Evolutionary conservation across 768 basidiomycete genomes (phyloP).

Genomic region (Lactifluus pinguis): DNA sequence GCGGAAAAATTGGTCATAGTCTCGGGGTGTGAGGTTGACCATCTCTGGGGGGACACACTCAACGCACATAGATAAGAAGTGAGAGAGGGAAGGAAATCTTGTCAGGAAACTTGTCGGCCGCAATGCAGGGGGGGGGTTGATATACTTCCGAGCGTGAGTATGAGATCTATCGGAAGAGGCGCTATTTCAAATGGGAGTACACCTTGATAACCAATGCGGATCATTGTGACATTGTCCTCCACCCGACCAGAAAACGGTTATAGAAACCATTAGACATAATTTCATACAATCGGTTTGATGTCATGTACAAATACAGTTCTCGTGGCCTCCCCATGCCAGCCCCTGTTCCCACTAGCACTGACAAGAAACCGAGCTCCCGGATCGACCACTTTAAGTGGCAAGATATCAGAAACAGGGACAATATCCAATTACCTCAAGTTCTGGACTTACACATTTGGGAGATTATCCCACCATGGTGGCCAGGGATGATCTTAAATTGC

Average conservation of each 20-base stretch:
- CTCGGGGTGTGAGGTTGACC: conserved; percentile 27
- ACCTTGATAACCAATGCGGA: neutral
- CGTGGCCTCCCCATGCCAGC: conserved; percentile 89
- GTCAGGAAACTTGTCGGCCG: neutral
- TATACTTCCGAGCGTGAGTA: conserved; percentile 17
- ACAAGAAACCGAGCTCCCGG: conserved; percentile 76
- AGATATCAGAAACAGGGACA: conserved; percentile 11
- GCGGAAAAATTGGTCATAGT: conserved; percentile 47
- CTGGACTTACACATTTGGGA: conserved; percentile 81
- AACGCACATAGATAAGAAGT: conserved; percentile 25
- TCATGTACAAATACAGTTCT: conserved; percentile 88
- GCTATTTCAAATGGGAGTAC: conserved; percentile 16
- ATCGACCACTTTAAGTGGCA: conserved; percentile 67
- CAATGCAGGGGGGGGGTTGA: conserved; percentile 3
- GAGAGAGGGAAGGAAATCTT: neutral
- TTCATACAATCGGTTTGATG: conserved; percentile 39
- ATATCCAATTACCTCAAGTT: conserved; percentile 15
- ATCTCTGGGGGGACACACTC: conserved; percentile 32
- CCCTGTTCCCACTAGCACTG: conserved; percentile 88
- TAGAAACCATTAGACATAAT: conserved; percentile 5
- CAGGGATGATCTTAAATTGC: conserved; percentile 91
- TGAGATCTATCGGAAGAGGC: neutral
- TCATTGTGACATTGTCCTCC: neutral
- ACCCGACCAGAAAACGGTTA: neutral
- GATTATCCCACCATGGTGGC: conserved; percentile 90